Base-by-base conservation (phyloP, 441 rosid genomes). In the Daphne laureola region DNA sequence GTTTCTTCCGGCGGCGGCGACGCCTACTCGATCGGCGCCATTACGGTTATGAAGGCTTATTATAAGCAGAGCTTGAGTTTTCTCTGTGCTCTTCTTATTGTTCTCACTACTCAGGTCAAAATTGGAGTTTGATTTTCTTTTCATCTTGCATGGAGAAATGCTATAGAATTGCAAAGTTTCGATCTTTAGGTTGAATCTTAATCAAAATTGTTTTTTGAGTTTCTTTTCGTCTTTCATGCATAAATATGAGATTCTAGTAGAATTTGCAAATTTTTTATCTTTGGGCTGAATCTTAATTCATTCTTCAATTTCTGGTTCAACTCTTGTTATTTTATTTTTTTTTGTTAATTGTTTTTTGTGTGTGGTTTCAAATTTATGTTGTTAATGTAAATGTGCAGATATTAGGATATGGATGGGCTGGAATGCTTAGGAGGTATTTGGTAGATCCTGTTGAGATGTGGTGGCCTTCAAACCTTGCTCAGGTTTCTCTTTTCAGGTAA, bases 381-480 rank as follows among this genome's bases (percentile, higher is more conserved):
- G 17, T 50, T 51, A 43, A 42, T 46, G 17, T 17, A 17, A 51
- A 14, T 42, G 5, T 57, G 69, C 70, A 91, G 98, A 54, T 91
- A 17, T 51, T 88, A 75, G 96, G 98, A 12, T 91, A 91, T 64
- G 96, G 98, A 36, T 91, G 98, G 98, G 98, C 98, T 58, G 98
- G 98, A 27, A 80, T 91, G 80, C 70, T 91, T 14, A 81, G 93
- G 79, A 86, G 83, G 78, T 88, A 86, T 71, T 57, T 91, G 55
- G 98, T 91, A 60, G 86, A 91, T 71, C 98, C 98, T 26, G 87
- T 73, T 5, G 96, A 91, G 53, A 91, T 91, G 98, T 88, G 98
- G 96, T 91, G 98, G 96, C 98, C 98, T 42, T 53, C 98, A 5
- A 91, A 86, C 55, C 88, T 91, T 54, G 98, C 98, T 61, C 96